Evolutionary conservation across 2,329 filamentous ascomycete species (phyloP), one percentile per base, ranked within the genome.

Genomic region (Waltergamsia citrina): DNA sequence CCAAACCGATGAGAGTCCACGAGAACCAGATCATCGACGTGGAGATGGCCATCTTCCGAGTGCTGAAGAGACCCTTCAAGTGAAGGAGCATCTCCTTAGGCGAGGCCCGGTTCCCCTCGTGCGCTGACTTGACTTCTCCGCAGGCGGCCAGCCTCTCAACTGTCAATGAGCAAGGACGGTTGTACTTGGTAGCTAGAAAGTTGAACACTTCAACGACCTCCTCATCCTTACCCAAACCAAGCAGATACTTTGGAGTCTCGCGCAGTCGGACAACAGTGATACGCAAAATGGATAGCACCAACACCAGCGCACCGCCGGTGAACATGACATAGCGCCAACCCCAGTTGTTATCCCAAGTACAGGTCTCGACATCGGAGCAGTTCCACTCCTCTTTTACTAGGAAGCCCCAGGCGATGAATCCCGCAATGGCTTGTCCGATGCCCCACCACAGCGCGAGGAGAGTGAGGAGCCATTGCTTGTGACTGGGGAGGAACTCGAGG

Each of bases 1-100:
- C 80, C 0, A 86, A 65, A 6, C 81, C 81, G 22, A 85, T 81
- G 3, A 81, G 49, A 0, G 72, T 65, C 81, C 81, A 86, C 0
- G 73, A 78, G 6, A 81, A 48, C 72, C 78, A 83, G 41, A 85
- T 74, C 38, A 85, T 56, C 1, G 58, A 41, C 0, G 80, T 86
- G 0, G 73, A 79, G 3, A 77, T 48, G 2, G 60, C 71, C 36
- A 85, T 71, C 37, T 63, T 68, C 34, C 53, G 68, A 1, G 77
- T 82, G 1, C 61, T 57, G 45, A 81, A 86, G 2, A 87, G 66
- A 3, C 80, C 81, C 12, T 63, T 60, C 17, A 86, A 48, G 47
- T 87, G 81, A 15, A 67, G 45, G 4, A 51, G 40, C 5, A 59
- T 50, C 41, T 59, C 52, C 16, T 35, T 39, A 4, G 56, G 4